A percentile compares a stretch with the other conserved stretches of the same genome.
Evolutionary conservation across 2,329 filamentous ascomycete genomes (phyloP).

Genomic region (Pestalotiopsis sp.): DNA sequence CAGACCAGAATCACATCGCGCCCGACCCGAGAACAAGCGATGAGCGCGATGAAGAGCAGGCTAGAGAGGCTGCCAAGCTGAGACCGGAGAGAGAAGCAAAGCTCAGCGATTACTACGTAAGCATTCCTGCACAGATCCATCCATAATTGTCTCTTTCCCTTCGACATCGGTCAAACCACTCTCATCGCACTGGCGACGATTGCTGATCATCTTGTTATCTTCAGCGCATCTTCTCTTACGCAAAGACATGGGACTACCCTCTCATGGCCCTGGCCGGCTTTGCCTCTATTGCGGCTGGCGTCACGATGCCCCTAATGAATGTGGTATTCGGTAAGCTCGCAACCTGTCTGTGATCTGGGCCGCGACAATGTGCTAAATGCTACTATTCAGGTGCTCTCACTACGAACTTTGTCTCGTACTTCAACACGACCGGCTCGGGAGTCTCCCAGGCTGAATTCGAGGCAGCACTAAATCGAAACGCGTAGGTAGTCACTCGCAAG

Average conservation of each 20-base stretch:
- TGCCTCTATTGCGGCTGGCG: slow-evolving; percentile 52
- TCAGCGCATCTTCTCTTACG: slow-evolving; percentile 54
- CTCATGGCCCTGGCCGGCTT: slow-evolving; percentile 47
- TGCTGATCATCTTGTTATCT: slow-evolving; percentile 15
- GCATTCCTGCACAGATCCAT: slow-evolving; percentile 9
- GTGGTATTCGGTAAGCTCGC: slow-evolving; percentile 50
- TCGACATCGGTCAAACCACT: not conserved
- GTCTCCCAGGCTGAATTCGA: slow-evolving; percentile 37
- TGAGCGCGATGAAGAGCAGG: slow-evolving; percentile 27
- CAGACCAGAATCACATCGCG: not conserved
- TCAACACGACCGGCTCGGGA: slow-evolving; percentile 24
- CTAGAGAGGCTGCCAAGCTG: slow-evolving; percentile 32
- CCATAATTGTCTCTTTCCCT: slow-evolving; percentile 1
- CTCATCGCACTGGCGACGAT: not conserved
- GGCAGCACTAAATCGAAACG: slow-evolving; percentile 41
- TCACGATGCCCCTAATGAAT: slow-evolving; percentile 60
- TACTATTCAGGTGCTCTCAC: slow-evolving; percentile 39
- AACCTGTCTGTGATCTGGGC: not conserved
- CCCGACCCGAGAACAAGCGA: slow-evolving; percentile 10
- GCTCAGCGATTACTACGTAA: slow-evolving; percentile 44
- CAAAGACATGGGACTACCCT: slow-evolving; percentile 50
- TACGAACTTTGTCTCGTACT: slow-evolving; percentile 47
- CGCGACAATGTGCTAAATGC: slow-evolving; percentile 13
- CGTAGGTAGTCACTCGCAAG: slow-evolving; percentile 33
- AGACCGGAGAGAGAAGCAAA: slow-evolving; percentile 45